Evolutionary conservation across 2,329 filamentous ascomycete species (phyloP).

Genomic region (Emmonsiellopsis sp.): DNA sequence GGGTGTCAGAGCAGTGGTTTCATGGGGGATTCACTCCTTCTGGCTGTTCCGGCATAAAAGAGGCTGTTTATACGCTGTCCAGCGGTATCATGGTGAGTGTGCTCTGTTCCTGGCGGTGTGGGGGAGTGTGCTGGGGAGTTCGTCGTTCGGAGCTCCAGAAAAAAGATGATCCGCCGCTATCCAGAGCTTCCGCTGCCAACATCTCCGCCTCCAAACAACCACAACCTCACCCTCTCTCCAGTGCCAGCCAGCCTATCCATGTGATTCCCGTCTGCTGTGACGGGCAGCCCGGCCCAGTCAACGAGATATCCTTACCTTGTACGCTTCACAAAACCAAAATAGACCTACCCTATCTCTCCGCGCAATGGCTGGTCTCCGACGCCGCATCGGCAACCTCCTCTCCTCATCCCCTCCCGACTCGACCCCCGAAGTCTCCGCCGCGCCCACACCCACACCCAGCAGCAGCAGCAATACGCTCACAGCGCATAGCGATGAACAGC

Average conservation of each 20-base stretch:
- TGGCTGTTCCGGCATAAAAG: background rate
- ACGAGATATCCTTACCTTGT: background rate
- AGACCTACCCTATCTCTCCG: background rate
- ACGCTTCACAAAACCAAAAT: background rate
- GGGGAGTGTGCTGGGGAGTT: background rate
- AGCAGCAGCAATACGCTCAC: background rate
- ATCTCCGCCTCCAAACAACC: background rate
- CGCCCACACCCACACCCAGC: constrained; percentile 1
- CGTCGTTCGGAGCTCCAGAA: background rate
- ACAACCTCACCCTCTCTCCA: background rate
- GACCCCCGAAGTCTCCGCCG: background rate
- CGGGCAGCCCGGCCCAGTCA: constrained; percentile 2
- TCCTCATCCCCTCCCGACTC: constrained; percentile 1
- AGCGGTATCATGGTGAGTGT: background rate
- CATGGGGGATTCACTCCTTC: background rate
- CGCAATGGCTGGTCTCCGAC: constrained; percentile 31
- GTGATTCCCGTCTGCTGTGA: constrained; percentile 13
- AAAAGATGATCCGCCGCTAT: background rate
- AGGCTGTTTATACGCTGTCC: background rate
- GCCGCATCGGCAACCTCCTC: constrained; percentile 32
- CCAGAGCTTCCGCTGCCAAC: background rate
- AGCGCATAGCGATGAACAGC: constrained; percentile 12
- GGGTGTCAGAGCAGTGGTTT: background rate
- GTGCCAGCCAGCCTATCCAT: background rate
- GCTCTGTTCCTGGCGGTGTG: background rate